These are phyloP conservation scores for Aspergillus neoniger DNA, from an alignment of 2,329 filamentous ascomycete genomes.

Conservation along the genomic window DNA sequence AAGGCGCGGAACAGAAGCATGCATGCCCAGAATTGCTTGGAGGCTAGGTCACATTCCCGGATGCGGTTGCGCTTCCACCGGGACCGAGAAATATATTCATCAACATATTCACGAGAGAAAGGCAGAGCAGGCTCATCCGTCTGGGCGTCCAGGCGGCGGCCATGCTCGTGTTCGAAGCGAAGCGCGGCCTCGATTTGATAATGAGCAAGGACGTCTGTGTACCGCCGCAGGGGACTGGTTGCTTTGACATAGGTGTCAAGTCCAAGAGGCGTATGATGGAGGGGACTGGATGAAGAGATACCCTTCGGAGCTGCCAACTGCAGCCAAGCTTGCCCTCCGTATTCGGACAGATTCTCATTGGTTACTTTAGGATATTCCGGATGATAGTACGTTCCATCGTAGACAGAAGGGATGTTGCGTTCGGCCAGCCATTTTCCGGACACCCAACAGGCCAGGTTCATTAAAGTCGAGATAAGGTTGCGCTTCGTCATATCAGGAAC, in stretches of 20 bases:
- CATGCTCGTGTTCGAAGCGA: slow-evolving; percentile 54
- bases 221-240: slow-evolving; percentile 63
- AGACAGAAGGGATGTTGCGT: slow-evolving; percentile 40
- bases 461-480: slow-evolving; percentile 50
- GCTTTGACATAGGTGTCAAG: slow-evolving; percentile 57
- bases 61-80: slow-evolving; percentile 46
- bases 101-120: slow-evolving; percentile 52
- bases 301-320: slow-evolving; percentile 38
- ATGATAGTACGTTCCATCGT: slow-evolving; percentile 41
- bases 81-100: slow-evolving; percentile 50
- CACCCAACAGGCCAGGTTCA: slow-evolving; percentile 55
- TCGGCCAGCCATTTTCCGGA: slow-evolving; percentile 38
- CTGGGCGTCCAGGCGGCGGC: slow-evolving; percentile 42
- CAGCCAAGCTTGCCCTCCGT: slow-evolving; percentile 44
- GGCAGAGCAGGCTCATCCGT: slow-evolving; percentile 45
- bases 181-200: slow-evolving; percentile 67
- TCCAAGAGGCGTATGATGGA: slow-evolving; percentile 55
- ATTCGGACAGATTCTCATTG: slow-evolving; percentile 44
- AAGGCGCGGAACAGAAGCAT: slow-evolving; percentile 60
- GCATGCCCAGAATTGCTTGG: slow-evolving; percentile 52
- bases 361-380: slow-evolving; percentile 44
- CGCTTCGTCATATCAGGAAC: slow-evolving; percentile 40
- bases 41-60: slow-evolving; percentile 40
- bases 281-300: slow-evolving; percentile 49
- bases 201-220: slow-evolving; percentile 61